Evolutionary conservation across 2,329 filamentous ascomycete genomes (phyloP), one percentile per base, ranked within the genome.

Genomic region (Pseudogymnoascus sp.): DNA sequence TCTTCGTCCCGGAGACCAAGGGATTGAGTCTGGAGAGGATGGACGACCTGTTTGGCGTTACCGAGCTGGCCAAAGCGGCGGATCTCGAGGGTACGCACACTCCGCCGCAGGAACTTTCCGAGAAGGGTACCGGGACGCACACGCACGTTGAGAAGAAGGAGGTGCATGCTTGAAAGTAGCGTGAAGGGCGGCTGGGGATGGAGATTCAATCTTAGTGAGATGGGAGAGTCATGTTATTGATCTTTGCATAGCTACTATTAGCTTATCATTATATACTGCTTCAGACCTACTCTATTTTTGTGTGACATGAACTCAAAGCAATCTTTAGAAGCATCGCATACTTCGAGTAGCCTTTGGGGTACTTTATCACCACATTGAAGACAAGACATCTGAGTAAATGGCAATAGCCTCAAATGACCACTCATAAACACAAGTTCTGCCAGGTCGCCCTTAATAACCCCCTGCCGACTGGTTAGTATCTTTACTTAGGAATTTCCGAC

Each of bases 21-120:
- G 87, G 87, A 15, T 37, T 81, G 64, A 77, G 77, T 46, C 77
- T 88, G 64, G 85, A 88, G 75, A 64, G 64, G 38, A 87, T 88
- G 84, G 83, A 88, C 70, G 83, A 87, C 68, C 77, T 88, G 15
- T 88, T 88, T 71, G 85, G 85, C 53, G 78, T 86, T 59, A 82
- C 81, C 3, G 81, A 84, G 65, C 67, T 80, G 33, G 75, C 73
- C 31, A 69, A 69, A 17, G 60, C 29, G 13, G 17, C n/a, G 17
- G 50, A 56, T 21, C 29, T 56, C 7, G 50, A 56, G 29, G 29
- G 29, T 10, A 13, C 50, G 11, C 29, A 56, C 29, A 56, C 50
- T 7, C 50, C 50, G 10, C 33, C 50, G 17, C n/a, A n/a, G 50
- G 29, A 33, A 13, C n/a, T 56, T 21, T 56, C 50, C 29, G 50